phyloP scores from a whole-genome alignment of 73 alveolate species.

The Paramecium pentaurelia region DNA sequence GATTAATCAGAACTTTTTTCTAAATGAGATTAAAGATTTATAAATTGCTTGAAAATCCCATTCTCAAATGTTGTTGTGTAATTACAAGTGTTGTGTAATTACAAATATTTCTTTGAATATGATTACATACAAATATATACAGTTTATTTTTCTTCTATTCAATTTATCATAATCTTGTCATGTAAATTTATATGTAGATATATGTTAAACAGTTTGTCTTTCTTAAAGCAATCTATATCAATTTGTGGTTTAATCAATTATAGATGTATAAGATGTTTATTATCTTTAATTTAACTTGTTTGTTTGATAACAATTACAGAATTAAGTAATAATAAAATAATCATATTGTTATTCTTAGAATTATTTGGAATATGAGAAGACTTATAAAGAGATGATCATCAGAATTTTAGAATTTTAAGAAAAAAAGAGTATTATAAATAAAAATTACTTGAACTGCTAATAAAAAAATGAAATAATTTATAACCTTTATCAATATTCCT shows the following conservation, averaged over 20 bases:
- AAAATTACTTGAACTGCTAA: neutral
- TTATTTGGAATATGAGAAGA: neutral
- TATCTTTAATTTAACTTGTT: neutral
- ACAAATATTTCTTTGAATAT: neutral
- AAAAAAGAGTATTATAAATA: neutral
- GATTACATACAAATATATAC: neutral
- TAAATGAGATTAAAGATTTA: neutral
- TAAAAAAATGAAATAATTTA: conserved; percentile 14
- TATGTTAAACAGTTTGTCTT: neutral
- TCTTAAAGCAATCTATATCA: neutral
- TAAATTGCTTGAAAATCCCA: neutral
- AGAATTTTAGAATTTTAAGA: neutral
- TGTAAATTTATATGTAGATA: neutral
- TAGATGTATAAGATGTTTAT: neutral
- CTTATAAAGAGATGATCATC: neutral
- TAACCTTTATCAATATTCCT: conserved; percentile 13
- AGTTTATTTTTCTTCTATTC: neutral
- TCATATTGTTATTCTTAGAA: neutral
- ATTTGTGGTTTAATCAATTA: neutral
- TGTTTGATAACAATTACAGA: neutral
- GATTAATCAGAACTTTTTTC: too few species aligned
- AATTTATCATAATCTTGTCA: neutral
- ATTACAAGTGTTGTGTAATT: neutral
- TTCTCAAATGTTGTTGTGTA: neutral
- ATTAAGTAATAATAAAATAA: neutral